Conservation (phyloP, 139 green algal species). For the Chlamydomonas incerta region DNA sequence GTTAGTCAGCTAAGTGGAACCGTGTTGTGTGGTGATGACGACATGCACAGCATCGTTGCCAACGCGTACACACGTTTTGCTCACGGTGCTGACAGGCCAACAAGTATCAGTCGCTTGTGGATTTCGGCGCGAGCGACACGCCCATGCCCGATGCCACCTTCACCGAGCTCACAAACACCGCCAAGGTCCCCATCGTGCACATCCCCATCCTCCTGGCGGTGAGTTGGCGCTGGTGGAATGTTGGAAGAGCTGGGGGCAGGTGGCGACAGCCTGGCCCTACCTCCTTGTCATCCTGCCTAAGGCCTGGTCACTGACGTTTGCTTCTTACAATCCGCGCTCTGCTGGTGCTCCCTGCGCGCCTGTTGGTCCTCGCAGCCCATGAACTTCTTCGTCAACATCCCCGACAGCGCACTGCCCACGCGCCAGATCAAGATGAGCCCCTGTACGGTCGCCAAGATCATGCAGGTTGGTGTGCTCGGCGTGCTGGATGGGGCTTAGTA, state of each 20-base stretch:
- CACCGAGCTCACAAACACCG: slow-evolving; percentile 14
- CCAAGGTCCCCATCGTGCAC: slow-evolving; percentile 41
- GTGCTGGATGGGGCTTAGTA: no score
- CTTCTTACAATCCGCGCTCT: no score
- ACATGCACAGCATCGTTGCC: no score
- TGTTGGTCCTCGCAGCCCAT: slow-evolving; percentile 53
- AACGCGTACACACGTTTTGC: no score
- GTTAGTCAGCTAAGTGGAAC: no score
- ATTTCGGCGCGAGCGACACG: slow-evolving; percentile 48
- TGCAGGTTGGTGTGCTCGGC: slow-evolving; percentile 1
- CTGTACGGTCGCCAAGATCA: slow-evolving; percentile 51
- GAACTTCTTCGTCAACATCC: slow-evolving; percentile 55
- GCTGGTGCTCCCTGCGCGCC: no score
- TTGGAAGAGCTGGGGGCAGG: no score
- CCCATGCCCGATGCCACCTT: slow-evolving; percentile 40
- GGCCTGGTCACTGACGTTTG: no score
- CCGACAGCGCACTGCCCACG: background rate
- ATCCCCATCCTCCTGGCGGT: slow-evolving; percentile 44
- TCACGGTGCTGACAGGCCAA: no score
- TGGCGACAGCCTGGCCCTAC: no score
- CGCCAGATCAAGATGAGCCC: slow-evolving; percentile 28
- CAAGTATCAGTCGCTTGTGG: background rate
- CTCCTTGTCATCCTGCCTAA: no score
- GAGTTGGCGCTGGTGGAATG: background rate
- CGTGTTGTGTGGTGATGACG: no score